Evolutionary conservation across 495 filamentous ascomycete species (phyloP), one percentile per base, ranked within the genome.

Genomic region (Xylaria flabelliformis): DNA sequence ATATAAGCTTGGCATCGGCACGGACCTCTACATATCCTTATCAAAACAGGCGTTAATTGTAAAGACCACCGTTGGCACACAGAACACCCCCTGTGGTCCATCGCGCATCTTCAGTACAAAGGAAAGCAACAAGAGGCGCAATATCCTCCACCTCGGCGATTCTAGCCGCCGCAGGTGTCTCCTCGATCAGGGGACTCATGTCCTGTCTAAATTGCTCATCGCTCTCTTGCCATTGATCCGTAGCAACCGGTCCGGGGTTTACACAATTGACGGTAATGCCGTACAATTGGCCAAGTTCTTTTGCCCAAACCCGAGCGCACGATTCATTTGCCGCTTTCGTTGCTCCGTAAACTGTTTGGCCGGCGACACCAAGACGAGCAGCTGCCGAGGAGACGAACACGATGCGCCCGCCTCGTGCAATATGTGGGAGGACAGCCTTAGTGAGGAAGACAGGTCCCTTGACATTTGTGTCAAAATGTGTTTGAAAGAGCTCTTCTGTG

Each of bases 191-290:
- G 4, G 53, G 53, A 9, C 32, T 26, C 53, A 58, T 58, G n/a
- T 36, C 46, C 32, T 53, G 44, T 68, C 65, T 53, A 68, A 51
- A 44, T 13, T 46, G 39, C 24, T 51, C 44, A 34, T 39, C 41
- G 44, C 66, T 55, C 53, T 29, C 53, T 17, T 29, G n/a, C 70
- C 70, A 79, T 76, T 79, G 77, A 65, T 82, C 81, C 50, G 82
- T 84, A 42, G 74, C 78, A 48, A 84, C 82, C 3, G 82, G 81
- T 1, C 82, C 81, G 0, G 83, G 82, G 41, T 73, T 75, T 8
- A 83, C 77, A 19, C 78, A 78, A 66, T 83, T 84, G 6, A 84
- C 76, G 9, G 81, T 83, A 41, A 82, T 70, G 0, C 77, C 79
- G 26, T 71, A 26, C 29, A 74, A 76, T 2, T 74, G 74, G 6